Evolutionary conservation across 1,284 basidiomycete species (phyloP).

Genomic region (Tilletia walkeri): DNA sequence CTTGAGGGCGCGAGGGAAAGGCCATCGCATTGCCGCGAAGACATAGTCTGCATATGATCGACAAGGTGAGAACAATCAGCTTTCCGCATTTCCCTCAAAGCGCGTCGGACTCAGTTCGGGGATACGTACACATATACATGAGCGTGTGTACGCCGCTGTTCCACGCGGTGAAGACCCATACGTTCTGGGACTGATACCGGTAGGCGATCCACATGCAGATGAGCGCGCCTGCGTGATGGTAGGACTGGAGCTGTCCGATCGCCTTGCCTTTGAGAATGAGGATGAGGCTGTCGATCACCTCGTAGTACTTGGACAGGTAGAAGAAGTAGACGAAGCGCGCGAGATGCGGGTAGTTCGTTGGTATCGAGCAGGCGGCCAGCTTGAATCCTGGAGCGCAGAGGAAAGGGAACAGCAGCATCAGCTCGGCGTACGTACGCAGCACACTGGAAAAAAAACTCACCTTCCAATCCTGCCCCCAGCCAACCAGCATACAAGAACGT

Average conservation of each 20-base stretch:
- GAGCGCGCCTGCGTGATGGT: constrained; percentile 50
- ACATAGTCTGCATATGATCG: constrained; percentile 33
- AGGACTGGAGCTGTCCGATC: constrained; percentile 45
- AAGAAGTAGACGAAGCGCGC: constrained; percentile 50
- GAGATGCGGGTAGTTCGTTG: constrained; percentile 45
- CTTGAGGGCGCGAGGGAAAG: constrained; percentile 45
- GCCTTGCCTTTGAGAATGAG: constrained; percentile 56
- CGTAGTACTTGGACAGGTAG: constrained; percentile 56
- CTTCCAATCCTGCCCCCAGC: constrained; percentile 30
- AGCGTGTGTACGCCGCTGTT: constrained; percentile 49
- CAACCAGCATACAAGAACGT: constrained; percentile 42
- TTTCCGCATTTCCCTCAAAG: constrained; percentile 3
- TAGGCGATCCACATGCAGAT: constrained; percentile 54
- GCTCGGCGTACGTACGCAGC: no score
- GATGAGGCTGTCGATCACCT: constrained; percentile 54
- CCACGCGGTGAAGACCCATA: constrained; percentile 44
- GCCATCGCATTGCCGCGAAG: constrained; percentile 40
- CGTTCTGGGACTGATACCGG: constrained; percentile 43
- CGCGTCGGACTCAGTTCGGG: neutral
- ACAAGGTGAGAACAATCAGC: neutral
- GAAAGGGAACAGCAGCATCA: neutral
- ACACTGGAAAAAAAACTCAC: neutral
- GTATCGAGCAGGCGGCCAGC: constrained; percentile 54
- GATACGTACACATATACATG: constrained; percentile 34
- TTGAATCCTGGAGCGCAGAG: constrained; percentile 31